Conservation (phyloP, 1,139 yeast species). For the Suhomyces terraborum region DNA sequence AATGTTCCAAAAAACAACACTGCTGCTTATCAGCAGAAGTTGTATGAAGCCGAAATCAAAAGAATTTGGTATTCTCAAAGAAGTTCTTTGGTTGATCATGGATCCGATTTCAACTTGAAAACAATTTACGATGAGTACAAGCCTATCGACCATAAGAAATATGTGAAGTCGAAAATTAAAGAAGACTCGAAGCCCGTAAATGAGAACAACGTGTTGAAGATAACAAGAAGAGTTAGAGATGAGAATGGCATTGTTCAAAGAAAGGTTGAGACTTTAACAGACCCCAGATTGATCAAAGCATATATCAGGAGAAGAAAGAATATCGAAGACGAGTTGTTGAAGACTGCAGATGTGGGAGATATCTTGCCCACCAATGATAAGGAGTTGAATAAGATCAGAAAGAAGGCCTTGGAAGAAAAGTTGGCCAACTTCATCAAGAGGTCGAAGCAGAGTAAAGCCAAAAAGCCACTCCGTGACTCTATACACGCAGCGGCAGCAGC, state of each 20-base stretch:
- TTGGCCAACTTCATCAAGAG: conserved; percentile 82
- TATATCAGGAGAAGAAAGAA: conserved; percentile 79
- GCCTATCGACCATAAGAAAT: conserved; percentile 41
- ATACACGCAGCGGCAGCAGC: conserved; percentile 53
- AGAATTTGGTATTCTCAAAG: conserved; percentile 92
- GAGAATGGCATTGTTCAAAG: conserved; percentile 86
- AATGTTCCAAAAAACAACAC: conserved; percentile 49
- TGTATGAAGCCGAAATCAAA: conserved; percentile 87
- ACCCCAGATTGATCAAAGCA: conserved; percentile 84
- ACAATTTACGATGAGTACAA: conserved; percentile 42
- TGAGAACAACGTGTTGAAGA: conserved; percentile 57
- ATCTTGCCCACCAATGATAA: conserved; percentile 82
- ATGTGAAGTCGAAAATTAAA: conserved; percentile 33
- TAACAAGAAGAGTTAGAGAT: conserved; percentile 80
- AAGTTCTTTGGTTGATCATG: conserved; percentile 54
- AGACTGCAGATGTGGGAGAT: conserved; percentile 61
- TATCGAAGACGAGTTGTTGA: conserved; percentile 67
- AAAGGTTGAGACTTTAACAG: conserved; percentile 73
- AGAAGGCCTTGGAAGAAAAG: conserved; percentile 79
- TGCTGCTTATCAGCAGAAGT: conserved; percentile 82
- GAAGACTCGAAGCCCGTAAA: conserved; percentile 40
- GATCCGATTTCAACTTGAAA: conserved; percentile 25
- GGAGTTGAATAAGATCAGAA: conserved; percentile 76
- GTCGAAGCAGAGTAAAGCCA: conserved; percentile 46
- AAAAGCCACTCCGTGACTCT: conserved; percentile 39